A percentile compares a stretch with the other conserved stretches of the same genome.
phyloP scores from a whole-genome alignment of 148 eudicot genomes.

The Camellia sinensis region DNA sequence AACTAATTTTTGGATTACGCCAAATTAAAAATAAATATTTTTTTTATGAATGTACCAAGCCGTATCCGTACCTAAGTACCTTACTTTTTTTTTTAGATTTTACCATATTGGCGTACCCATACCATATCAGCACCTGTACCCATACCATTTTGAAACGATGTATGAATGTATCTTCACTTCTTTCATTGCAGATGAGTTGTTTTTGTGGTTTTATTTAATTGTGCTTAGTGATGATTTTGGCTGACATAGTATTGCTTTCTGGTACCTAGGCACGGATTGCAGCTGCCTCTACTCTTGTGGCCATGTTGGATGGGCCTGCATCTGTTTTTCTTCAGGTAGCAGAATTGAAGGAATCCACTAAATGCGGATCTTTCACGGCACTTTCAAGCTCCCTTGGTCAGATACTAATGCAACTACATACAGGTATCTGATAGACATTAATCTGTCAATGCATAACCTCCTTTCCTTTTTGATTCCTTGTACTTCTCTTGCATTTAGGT shows the following conservation, averaged over 20 bases:
- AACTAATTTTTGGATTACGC: too few relatives aligned
- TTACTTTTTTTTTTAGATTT: too few relatives aligned
- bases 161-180: slow-evolving; percentile 9
- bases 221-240: slow-evolving; percentile 9
- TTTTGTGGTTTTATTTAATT: slow-evolving; percentile 9
- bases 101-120: too few relatives aligned
- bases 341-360: slow-evolving; percentile 70
- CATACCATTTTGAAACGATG: too few relatives aligned
- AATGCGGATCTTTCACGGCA: slow-evolving; percentile 77
- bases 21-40: too few relatives aligned
- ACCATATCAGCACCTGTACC: too few relatives aligned
- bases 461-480: neutral
- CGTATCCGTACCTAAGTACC: too few relatives aligned
- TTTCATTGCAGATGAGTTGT: neutral
- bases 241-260: slow-evolving; percentile 13
- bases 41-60: too few relatives aligned
- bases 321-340: slow-evolving; percentile 91
- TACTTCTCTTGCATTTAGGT: neutral
- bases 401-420: slow-evolving; percentile 92
- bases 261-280: slow-evolving; percentile 72
- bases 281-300: slow-evolving; percentile 73
- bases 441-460: neutral
- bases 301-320: slow-evolving; percentile 90
- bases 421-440: slow-evolving; percentile 41
- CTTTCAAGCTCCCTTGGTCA: slow-evolving; percentile 97